These are phyloP conservation scores for Chloris gayana DNA, from an alignment of 176 grass and related monocot genomes.

Conservation along the genomic window DNA sequence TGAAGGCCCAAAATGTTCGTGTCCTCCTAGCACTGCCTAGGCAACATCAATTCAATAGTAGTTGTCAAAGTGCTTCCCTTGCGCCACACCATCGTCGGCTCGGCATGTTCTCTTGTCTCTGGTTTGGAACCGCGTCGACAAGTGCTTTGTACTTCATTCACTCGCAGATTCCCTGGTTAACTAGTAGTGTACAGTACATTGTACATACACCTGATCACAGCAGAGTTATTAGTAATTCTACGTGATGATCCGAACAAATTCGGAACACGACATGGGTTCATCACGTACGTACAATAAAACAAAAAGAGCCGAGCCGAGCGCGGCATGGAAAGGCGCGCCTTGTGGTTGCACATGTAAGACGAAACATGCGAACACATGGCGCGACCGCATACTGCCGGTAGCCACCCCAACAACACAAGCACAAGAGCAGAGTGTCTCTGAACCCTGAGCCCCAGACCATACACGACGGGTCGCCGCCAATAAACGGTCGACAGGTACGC, in stretches of 20 bases:
- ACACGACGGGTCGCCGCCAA: background rate
- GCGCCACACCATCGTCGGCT: too few species aligned
- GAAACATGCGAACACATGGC: background rate
- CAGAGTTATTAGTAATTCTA: too few species aligned
- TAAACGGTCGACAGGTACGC: background rate
- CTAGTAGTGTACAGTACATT: background rate
- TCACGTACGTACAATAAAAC: slow-evolving; percentile 18
- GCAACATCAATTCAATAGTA: too few species aligned
- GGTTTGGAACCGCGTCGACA: too few species aligned
- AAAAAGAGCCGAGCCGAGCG: background rate
- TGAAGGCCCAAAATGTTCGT: background rate
- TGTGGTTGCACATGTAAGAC: background rate
- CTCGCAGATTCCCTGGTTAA: background rate
- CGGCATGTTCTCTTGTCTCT: background rate
- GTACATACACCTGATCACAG: too few species aligned
- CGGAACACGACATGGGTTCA: background rate
- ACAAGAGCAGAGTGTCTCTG: background rate
- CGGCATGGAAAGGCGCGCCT: slow-evolving; percentile 11
- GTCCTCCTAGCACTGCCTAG: too few species aligned
- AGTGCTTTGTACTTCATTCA: too few species aligned
- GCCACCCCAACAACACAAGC: too few species aligned
- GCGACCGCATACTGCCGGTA: too few species aligned
- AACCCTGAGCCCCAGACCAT: background rate
- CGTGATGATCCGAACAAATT: background rate
- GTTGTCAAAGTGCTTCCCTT: too few species aligned